Evolutionary conservation across 2,329 filamentous ascomycete species (phyloP).

Genomic region (Alternaria atra): DNA sequence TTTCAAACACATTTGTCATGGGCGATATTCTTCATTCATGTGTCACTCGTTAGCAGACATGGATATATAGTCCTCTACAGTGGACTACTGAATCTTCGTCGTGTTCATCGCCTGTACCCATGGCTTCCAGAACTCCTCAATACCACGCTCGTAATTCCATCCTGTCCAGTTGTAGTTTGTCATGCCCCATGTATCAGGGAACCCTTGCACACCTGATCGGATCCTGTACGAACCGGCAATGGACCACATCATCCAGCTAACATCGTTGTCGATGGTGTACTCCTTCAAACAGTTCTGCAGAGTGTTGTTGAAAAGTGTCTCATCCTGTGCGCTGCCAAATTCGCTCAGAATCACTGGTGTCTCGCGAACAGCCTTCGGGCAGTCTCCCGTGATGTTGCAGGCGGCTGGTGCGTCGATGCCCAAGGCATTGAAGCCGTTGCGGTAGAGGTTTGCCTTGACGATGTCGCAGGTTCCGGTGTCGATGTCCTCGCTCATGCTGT

Average conservation of each 20-base stretch:
- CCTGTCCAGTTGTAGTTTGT: slow-evolving; percentile 58
- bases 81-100: slow-evolving; percentile 20
- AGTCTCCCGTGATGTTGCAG: slow-evolving; percentile 49
- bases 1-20: not conserved
- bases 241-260: slow-evolving; percentile 62
- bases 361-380: slow-evolving; percentile 44
- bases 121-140: slow-evolving; percentile 62
- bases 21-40: not conserved
- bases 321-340: slow-evolving; percentile 51
- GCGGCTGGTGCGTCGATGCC: slow-evolving; percentile 47
- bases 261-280: slow-evolving; percentile 56
- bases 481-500: slow-evolving; percentile 54
- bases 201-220: slow-evolving; percentile 56
- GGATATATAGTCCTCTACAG: not conserved
- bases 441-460: slow-evolving; percentile 60
- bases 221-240: slow-evolving; percentile 60
- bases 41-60: not conserved
- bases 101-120: slow-evolving; percentile 57
- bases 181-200: slow-evolving; percentile 61
- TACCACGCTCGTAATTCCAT: slow-evolving; percentile 57
- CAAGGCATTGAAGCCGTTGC: slow-evolving; percentile 60
- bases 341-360: slow-evolving; percentile 51
- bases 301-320: slow-evolving; percentile 55
- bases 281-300: slow-evolving; percentile 58
- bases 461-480: slow-evolving; percentile 59